A percentile compares a stretch with the other conserved stretches of the same genome.
These are phyloP conservation scores for Macrophomina phaseolina DNA, from an alignment of 2,329 filamentous ascomycete genomes.

Conservation along the genomic window DNA sequence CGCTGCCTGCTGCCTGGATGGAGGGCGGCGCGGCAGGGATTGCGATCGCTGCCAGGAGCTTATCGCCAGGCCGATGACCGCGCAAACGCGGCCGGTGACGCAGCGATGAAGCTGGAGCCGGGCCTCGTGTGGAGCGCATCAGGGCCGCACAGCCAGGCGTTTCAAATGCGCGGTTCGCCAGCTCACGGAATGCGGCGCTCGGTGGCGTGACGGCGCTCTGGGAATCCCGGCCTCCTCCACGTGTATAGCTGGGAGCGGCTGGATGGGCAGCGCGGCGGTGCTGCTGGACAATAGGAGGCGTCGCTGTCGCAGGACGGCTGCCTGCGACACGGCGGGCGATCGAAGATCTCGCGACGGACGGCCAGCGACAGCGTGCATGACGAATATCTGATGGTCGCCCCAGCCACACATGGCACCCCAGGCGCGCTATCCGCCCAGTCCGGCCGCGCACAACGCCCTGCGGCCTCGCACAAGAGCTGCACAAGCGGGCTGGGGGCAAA, in stretches of 20 bases:
- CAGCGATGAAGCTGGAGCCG: constrained; percentile 18
- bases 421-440: constrained; percentile 18
- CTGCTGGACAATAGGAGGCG: constrained; percentile 4
- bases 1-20: constrained; percentile 8
- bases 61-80: constrained; percentile 21
- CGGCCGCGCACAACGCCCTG: constrained; percentile 11
- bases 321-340: constrained; percentile 8
- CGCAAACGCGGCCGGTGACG: constrained; percentile 17
- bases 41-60: constrained; percentile 24
- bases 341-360: constrained; percentile 12
- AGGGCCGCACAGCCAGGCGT: constrained; percentile 16
- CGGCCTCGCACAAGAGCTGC: constrained; percentile 33
- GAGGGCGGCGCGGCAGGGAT: constrained; percentile 17
- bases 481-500: constrained; percentile 17
- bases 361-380: constrained; percentile 8
- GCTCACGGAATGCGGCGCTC: neutral
- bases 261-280: neutral
- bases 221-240: constrained; percentile 1
- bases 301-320: constrained; percentile 2
- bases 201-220: constrained; percentile 19
- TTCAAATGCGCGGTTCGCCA: constrained; percentile 22
- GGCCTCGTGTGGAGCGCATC: constrained; percentile 10
- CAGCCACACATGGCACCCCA: constrained; percentile 26
- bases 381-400: neutral
- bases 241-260: neutral